Conservation (phyloP, 129 eudicot genomes). For the Arctium minus region DNA sequence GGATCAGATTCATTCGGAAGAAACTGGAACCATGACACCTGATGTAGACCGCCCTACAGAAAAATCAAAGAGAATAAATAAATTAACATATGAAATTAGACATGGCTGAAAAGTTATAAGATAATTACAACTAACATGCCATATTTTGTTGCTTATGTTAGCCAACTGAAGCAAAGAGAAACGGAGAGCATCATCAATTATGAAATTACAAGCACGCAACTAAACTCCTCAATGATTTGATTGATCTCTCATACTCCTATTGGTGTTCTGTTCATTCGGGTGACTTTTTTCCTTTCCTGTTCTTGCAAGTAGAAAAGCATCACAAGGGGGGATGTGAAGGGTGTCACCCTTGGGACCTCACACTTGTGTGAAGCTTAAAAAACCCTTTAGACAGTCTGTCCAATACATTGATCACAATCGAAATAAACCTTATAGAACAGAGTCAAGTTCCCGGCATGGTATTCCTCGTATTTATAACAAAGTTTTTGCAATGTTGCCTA, state of each 20-base stretch:
- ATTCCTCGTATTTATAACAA: neutral
- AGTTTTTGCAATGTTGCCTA: neutral
- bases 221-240: neutral
- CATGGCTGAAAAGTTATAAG: neutral
- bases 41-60: conserved; percentile 91
- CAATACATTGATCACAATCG: neutral
- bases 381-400: neutral
- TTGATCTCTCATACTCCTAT: neutral
- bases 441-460: neutral
- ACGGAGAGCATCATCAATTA: neutral
- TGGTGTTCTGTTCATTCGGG: neutral
- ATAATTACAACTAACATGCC: neutral
- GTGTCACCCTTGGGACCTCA: neutral
- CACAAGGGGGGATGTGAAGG: neutral
- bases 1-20: conserved; percentile 78
- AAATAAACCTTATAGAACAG: neutral
- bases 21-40: conserved; percentile 96
- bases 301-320: neutral
- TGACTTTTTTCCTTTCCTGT: neutral
- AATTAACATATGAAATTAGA: neutral
- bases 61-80: conserved; percentile 15
- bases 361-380: neutral
- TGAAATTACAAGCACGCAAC: neutral
- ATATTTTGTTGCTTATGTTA: neutral
- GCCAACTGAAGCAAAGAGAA: neutral